Evolutionary conservation across 768 basidiomycete species (phyloP).

Genomic region (Termitomyces sp.): DNA sequence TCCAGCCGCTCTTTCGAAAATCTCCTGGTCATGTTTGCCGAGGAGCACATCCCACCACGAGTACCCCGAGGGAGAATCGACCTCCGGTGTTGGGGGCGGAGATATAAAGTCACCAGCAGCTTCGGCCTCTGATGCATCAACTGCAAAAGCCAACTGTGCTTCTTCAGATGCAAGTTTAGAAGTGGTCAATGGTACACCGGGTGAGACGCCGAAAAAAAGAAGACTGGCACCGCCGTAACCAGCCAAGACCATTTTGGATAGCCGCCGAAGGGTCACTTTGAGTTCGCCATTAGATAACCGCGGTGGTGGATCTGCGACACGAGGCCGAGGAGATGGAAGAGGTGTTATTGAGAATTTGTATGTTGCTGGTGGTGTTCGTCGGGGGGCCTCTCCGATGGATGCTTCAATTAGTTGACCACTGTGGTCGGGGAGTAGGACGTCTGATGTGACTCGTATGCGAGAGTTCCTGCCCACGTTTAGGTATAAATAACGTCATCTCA

Average conservation of each 20-base stretch:
- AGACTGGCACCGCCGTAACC: slow-evolving; percentile 82
- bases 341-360: slow-evolving; percentile 13
- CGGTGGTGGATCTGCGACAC: slow-evolving; percentile 6
- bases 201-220: slow-evolving; percentile 71
- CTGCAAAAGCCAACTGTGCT: slow-evolving; percentile 55
- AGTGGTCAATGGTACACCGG: slow-evolving; percentile 26
- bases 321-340: slow-evolving; percentile 6
- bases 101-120: slow-evolving; percentile 38
- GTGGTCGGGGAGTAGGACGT: slow-evolving; percentile 63
- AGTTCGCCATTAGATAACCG: slow-evolving; percentile 42
- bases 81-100: slow-evolving; percentile 15
- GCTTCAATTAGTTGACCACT: slow-evolving; percentile 74
- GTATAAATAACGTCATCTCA: not conserved
- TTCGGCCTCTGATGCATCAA: slow-evolving; percentile 70
- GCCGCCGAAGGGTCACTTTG: slow-evolving; percentile 65
- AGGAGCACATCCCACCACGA: slow-evolving; percentile 84
- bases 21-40: slow-evolving; percentile 79
- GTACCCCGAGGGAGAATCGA: slow-evolving; percentile 30
- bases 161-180: slow-evolving; percentile 52
- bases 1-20: slow-evolving; percentile 63
- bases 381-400: slow-evolving; percentile 65
- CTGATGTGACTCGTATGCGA: slow-evolving; percentile 69
- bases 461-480: slow-evolving; percentile 32
- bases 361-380: slow-evolving; percentile 25
- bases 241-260: slow-evolving; percentile 79